Evolutionary conservation across 768 basidiomycete genomes (phyloP), one percentile per base, ranked within the genome.

Genomic region (Pleurotus djamor): DNA sequence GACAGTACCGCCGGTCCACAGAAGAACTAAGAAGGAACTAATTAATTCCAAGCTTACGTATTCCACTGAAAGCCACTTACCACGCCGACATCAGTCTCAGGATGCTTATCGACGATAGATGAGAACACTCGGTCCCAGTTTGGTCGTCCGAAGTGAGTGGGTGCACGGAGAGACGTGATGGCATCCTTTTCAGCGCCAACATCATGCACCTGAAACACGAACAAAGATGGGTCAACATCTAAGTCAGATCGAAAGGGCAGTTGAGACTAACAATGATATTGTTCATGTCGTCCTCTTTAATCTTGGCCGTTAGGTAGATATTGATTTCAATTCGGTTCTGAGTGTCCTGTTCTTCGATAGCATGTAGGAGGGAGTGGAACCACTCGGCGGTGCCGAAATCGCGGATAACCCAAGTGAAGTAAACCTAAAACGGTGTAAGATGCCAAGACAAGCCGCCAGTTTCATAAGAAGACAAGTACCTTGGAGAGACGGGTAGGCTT

Each of bases 381-480:
- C 92, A 94, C 70, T 93, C 92, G 4, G 92, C 91, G 41, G 83
- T 83, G 62, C 89, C 91, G 67, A 93, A 94, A 72, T 96, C 94
- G 65, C 92, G 89, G 69, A 96, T 96, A 67, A 96, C 93, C 94
- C 94, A 96, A 13, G 91, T 92, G 70, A 96, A 94, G 79, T 94
- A 94, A 50, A 92, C 87, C 81, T 81, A 32, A 7, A 28, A 28
- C 3, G 21, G 21, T 28, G 36, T 5, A 21, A 21, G 12, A 17
- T 3, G 35, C 28, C n/a, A 41, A 51, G 37, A 49, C 28, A 16
- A 33, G 48, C 32, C 28, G 34, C 21, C 32, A 10, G 8, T 45
- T 10, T 43, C 33, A 43, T 16, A n/a, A 66, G 12, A 6, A 66
- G 12, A 6, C 4, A 48, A 58, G 43, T 50, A 84, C 91, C 76